A percentile compares a stretch with the other conserved stretches of the same genome.
Evolutionary conservation across 2,329 filamentous ascomycete species (phyloP).

Genomic region (Fusarium pseudoanthophilum): DNA sequence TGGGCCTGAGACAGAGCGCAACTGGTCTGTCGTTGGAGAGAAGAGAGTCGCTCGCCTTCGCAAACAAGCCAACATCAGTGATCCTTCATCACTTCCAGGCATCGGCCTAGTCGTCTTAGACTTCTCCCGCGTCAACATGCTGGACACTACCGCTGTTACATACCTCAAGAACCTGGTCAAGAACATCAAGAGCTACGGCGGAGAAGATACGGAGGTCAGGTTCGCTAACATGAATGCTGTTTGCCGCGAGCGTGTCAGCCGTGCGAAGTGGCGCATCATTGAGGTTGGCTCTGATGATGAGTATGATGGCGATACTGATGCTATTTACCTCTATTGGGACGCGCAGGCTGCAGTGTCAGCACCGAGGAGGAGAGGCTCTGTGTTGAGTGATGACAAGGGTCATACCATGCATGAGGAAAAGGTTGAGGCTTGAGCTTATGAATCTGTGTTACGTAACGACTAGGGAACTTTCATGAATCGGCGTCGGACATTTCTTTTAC

Average conservation of each 20-base stretch:
- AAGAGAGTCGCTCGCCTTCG: slow-evolving; percentile 60
- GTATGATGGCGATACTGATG: slow-evolving; percentile 2
- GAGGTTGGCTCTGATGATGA: slow-evolving; percentile 22
- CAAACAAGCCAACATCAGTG: slow-evolving; percentile 49
- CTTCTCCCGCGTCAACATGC: slow-evolving; percentile 61
- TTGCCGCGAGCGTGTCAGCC: slow-evolving; percentile 52
- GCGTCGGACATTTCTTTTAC: neutral
- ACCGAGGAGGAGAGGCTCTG: slow-evolving; percentile 29
- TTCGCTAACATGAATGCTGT: slow-evolving; percentile 60
- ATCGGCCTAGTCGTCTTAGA: slow-evolving; percentile 64
- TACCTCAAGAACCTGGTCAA: slow-evolving; percentile 60
- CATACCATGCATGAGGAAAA: slow-evolving; percentile 34
- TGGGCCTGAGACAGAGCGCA: slow-evolving; percentile 52
- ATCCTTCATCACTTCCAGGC: slow-evolving; percentile 47
- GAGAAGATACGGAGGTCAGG: slow-evolving; percentile 57
- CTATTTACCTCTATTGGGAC: slow-evolving; percentile 31
- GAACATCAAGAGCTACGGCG: slow-evolving; percentile 62
- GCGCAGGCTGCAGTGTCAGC: slow-evolving; percentile 24
- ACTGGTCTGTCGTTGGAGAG: slow-evolving; percentile 65
- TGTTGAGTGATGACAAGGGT: slow-evolving; percentile 24
- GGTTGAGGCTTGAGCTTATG: slow-evolving; percentile 3
- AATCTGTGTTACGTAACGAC: neutral
- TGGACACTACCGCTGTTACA: slow-evolving; percentile 63
- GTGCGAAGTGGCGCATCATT: slow-evolving; percentile 51
- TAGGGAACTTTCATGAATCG: neutral